A percentile compares a stretch with the other conserved stretches of the same genome.
Evolutionary conservation across 148 eudicot species (phyloP).

Genomic region (Salicornia ramosissima): DNA sequence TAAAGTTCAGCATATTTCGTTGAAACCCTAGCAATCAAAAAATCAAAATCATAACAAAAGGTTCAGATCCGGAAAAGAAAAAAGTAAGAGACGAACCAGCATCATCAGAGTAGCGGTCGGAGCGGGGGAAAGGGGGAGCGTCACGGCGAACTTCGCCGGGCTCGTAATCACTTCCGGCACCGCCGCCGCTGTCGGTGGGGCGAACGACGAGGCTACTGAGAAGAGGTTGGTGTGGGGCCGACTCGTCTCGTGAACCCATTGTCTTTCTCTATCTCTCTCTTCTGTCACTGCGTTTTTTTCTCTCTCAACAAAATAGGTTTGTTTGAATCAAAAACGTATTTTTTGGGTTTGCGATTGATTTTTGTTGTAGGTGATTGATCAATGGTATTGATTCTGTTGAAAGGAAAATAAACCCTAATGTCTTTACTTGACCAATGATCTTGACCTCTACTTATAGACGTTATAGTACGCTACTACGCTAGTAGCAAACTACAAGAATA

Average conservation of each 20-base stretch:
- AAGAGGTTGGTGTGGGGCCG: slow-evolving; percentile 72
- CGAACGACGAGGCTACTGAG: slow-evolving; percentile 91
- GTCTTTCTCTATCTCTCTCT: neutral
- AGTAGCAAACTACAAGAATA: no score
- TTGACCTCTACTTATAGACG: no score
- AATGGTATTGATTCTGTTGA: neutral
- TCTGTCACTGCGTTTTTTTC: neutral
- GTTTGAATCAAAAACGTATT: no score
- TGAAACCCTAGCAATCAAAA: neutral
- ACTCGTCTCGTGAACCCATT: slow-evolving; percentile 76
- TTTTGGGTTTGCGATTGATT: no score
- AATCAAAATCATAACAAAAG: neutral
- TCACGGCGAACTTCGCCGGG: slow-evolving; percentile 90
- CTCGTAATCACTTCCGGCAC: slow-evolving; percentile 68
- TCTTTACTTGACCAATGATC: no score
- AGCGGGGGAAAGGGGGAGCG: slow-evolving; percentile 56
- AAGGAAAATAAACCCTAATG: slow-evolving; percentile 16
- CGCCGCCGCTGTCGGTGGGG: slow-evolving; percentile 51
- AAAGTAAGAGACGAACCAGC: slow-evolving; percentile 40
- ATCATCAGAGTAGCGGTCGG: slow-evolving; percentile 53
- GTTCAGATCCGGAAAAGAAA: neutral
- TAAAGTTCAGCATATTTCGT: neutral
- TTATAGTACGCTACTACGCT: no score
- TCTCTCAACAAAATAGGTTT: no score
- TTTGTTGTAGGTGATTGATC: no score